phyloP scores from a whole-genome alignment of 1,284 basidiomycete genomes.

The Pholiota adiposa region DNA sequence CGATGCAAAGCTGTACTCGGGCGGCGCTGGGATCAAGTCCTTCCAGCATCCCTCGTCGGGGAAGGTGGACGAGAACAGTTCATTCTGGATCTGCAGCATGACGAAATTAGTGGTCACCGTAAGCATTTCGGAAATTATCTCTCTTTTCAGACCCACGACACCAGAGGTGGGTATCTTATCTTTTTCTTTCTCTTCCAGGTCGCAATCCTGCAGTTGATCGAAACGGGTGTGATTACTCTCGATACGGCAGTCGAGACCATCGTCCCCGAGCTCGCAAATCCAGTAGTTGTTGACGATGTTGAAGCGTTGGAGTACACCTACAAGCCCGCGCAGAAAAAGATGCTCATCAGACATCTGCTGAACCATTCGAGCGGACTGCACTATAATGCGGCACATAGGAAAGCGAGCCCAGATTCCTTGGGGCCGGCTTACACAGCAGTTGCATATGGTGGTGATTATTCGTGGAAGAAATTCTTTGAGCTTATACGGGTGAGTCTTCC shows the following conservation, averaged over 20 bases:
- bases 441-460: constrained; percentile 18
- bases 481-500: constrained; percentile 5
- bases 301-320: constrained; percentile 9
- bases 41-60: constrained; percentile 23
- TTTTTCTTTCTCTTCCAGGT: constrained; percentile 17
- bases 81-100: constrained; percentile 37
- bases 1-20: constrained; percentile 27
- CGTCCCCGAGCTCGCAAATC: constrained; percentile 26
- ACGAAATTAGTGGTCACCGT: constrained; percentile 35
- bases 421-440: constrained; percentile 16
- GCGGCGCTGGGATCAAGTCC: constrained; percentile 23
- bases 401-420: constrained; percentile 8
- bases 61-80: constrained; percentile 24
- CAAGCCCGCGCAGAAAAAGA: constrained; percentile 21
- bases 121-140: constrained; percentile 17
- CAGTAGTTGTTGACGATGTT: constrained; percentile 20
- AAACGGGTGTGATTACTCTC: constrained; percentile 21
- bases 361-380: constrained; percentile 28
- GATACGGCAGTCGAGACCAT: constrained; percentile 23
- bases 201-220: constrained; percentile 28
- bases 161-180: neutral
- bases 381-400: constrained; percentile 12
- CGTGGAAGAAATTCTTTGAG: constrained; percentile 18
- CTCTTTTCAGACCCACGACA: no score
- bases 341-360: constrained; percentile 24